phyloP scores from a whole-genome alignment of 2,329 filamentous ascomycete genomes.

The Raffaelea arxii region DNA sequence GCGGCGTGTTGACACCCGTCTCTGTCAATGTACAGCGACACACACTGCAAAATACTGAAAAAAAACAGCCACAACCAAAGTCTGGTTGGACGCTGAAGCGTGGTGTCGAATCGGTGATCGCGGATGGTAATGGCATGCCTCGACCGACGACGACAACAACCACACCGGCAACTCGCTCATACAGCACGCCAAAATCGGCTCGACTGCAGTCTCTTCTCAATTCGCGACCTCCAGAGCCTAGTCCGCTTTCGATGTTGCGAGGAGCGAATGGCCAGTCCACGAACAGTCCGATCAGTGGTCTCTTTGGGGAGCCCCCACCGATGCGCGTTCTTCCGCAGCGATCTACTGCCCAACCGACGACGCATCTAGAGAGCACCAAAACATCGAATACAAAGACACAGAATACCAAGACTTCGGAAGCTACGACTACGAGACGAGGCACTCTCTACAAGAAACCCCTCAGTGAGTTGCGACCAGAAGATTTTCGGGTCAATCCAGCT shows the following conservation, averaged over 20 bases:
- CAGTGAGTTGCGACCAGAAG: constrained; percentile 48
- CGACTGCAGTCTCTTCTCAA: constrained; percentile 10
- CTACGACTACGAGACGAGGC: too few relatives aligned
- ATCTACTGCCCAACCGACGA: too few relatives aligned
- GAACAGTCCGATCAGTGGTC: constrained; percentile 2
- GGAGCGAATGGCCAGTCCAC: background rate
- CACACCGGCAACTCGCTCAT: background rate
- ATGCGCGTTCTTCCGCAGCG: constrained; percentile 3
- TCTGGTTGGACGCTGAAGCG: constrained; percentile 4
- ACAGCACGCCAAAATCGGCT: background rate
- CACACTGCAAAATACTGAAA: background rate
- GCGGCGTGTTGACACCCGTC: constrained; percentile 2
- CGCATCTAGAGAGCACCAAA: too few relatives aligned
- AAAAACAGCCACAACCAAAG: background rate
- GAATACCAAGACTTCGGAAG: background rate
- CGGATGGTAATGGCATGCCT: background rate
- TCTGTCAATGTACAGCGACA: constrained; percentile 8
- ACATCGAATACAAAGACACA: background rate
- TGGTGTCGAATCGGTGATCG: constrained; percentile 5
- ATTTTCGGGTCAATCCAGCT: constrained; percentile 75
- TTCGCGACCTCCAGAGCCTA: constrained; percentile 8
- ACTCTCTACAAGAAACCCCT: constrained; percentile 48
- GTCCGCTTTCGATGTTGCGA: constrained; percentile 5
- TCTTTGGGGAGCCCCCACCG: constrained; percentile 9
- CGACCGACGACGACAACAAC: background rate